Evolutionary conservation across 257 asterid species (phyloP), one percentile per base, ranked within the genome.

Genomic region (Verbascum thapsus): DNA sequence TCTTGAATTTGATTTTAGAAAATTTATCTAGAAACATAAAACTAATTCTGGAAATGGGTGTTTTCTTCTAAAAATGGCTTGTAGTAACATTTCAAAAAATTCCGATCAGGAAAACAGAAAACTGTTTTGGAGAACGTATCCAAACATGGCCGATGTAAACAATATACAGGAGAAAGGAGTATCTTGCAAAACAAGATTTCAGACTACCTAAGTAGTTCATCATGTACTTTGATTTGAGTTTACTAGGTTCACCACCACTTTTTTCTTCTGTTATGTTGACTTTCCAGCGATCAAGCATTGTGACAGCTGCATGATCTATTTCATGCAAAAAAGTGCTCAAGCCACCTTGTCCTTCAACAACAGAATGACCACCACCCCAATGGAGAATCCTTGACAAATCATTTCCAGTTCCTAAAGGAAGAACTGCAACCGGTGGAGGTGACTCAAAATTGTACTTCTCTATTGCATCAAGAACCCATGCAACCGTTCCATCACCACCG

Each of bases 401-500:
- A 78, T 88, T 88, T 74, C 96, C 96, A 47, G 96, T 88, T 65
- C 96, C 96, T 72, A 88, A 69, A 32, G 96, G 96, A 72, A 88
- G 95, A 74, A 85, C 70, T 16, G 95, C 95, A 49, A 88, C 95
- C 1, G 95, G 96, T 69, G 96, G 96, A 26, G 96, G 96, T 11
- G 89, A 81, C 73, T 80, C 88, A 54, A 77, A 86, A 74, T 83
- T 80, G 54, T 50, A 71, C 85, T 71, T 84, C 74, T 83, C 92
- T 58, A 88, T 88, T 41, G 90, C 87, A 74, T 88, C 85, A 71
- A 88, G 95, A 69, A 88, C 95, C 96, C 96, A 88, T 7, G 96
- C 91, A 56, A 88, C 92, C 7, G 96, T 88, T 39, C 96, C 96
- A 69, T 88, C 96, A 63, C 96, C 96, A 68, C 96, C 96, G 66